A percentile compares a stretch with the other conserved stretches of the same genome.
phyloP scores from a whole-genome alignment of 305 asterid species.

The Vinca major region DNA sequence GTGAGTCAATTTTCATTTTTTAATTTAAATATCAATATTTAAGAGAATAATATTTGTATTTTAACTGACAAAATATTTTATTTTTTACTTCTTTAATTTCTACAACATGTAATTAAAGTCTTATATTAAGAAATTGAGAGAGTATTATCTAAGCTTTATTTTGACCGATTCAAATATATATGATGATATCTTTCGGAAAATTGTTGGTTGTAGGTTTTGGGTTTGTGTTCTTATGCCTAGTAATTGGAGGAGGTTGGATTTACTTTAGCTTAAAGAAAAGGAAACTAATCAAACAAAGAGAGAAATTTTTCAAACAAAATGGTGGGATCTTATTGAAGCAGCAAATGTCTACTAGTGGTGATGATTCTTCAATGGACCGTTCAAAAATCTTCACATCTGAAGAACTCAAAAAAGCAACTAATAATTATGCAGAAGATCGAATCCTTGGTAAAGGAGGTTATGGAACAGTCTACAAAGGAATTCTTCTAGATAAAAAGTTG shows the following conservation, averaged over 20 bases:
- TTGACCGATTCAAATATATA: too few species aligned
- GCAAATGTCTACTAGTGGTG: constrained; percentile 29
- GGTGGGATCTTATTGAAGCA: constrained; percentile 49
- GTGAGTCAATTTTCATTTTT: too few species aligned
- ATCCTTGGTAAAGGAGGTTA: constrained; percentile 50
- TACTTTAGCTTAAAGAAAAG: constrained; percentile 25
- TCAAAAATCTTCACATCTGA: constrained; percentile 31
- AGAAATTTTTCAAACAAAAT: constrained; percentile 42
- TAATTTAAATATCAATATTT: too few species aligned
- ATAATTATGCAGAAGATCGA: constrained; percentile 35
- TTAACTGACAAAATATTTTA: too few species aligned
- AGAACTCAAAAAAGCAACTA: constrained; percentile 42
- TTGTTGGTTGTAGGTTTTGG: constrained; percentile 35
- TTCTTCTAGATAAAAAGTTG: constrained; percentile 26
- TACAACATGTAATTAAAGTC: too few species aligned
- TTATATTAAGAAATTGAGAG: too few species aligned
- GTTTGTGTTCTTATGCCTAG: constrained; percentile 37
- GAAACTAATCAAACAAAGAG: constrained; percentile 29
- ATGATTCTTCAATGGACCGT: constrained; percentile 18
- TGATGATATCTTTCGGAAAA: too few species aligned
- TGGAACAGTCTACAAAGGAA: constrained; percentile 52
- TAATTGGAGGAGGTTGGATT: constrained; percentile 22
- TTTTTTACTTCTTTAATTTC: too few species aligned
- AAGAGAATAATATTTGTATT: too few species aligned
- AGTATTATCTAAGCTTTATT: too few species aligned